Evolutionary conservation across 345 rosid genomes (phyloP).

Genomic region (Salix dunnii): DNA sequence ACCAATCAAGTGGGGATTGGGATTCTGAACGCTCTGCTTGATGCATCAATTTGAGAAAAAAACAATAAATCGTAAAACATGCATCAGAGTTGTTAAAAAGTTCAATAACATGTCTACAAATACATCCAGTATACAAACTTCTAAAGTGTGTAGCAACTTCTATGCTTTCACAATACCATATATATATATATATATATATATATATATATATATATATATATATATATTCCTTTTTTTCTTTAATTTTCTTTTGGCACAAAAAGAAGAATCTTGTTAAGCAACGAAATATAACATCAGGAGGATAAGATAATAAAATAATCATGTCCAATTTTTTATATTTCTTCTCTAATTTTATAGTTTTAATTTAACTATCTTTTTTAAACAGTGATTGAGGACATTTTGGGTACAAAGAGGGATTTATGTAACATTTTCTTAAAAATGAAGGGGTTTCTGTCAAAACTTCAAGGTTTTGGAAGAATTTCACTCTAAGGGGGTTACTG

Average conservation of each 20-base stretch:
- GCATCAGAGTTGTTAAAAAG: background rate
- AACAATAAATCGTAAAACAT: conserved; percentile 1
- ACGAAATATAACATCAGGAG: background rate
- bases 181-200: background rate
- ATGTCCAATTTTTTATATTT: background rate
- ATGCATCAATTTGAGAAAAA: conserved; percentile 7
- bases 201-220: background rate
- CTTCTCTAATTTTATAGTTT: background rate
- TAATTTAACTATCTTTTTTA: background rate
- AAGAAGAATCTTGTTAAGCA: background rate
- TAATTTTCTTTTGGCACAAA: background rate
- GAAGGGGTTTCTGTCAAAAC: background rate
- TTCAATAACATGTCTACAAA: background rate
- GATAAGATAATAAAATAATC: background rate
- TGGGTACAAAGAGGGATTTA: background rate
- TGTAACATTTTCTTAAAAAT: background rate
- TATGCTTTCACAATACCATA: background rate
- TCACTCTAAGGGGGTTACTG: too few species aligned
- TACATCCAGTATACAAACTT: background rate
- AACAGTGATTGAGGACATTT: background rate
- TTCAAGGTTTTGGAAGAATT: background rate
- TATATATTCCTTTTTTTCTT: background rate
- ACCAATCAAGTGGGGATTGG: conserved; percentile 63
- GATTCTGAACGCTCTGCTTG: conserved; percentile 51
- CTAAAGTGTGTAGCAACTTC: background rate